A percentile compares a stretch with the other conserved stretches of the same genome.
Evolutionary conservation across 805 yeast species (phyloP).

Genomic region (Sugiyamaella qingdaonensis): DNA sequence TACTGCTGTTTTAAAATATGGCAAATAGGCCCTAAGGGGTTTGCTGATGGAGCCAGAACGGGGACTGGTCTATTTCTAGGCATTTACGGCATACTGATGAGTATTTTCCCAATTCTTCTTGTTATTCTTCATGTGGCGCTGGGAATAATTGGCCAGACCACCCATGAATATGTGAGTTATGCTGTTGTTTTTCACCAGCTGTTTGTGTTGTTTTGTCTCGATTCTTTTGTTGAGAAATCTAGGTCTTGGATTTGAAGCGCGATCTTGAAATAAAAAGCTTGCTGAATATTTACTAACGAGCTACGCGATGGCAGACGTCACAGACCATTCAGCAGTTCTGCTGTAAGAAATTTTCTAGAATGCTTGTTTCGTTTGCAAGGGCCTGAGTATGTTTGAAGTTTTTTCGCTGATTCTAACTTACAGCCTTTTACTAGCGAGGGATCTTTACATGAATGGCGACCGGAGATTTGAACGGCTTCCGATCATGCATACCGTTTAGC

Average conservation of each 20-base stretch:
- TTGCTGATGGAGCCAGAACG: constrained; percentile 24
- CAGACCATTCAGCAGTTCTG: not conserved
- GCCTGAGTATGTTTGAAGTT: constrained; percentile 4
- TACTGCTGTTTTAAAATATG: constrained; percentile 30
- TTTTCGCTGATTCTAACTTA: not conserved
- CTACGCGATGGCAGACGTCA: constrained; percentile 3
- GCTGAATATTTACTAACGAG: constrained; percentile 13
- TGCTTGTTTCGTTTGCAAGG: constrained; percentile 9
- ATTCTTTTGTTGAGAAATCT: no score
- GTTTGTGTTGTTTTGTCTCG: not conserved
- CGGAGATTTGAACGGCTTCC: constrained; percentile 34
- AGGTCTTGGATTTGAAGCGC: no score
- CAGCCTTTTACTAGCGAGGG: constrained; percentile 24
- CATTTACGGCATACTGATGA: constrained; percentile 42
- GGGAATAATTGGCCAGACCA: constrained; percentile 57
- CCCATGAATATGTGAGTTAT: constrained; percentile 61
- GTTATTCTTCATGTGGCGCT: constrained; percentile 52
- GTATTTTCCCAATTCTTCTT: constrained; percentile 55
- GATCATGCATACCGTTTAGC: not conserved
- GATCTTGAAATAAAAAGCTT: no score
- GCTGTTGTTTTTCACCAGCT: not conserved
- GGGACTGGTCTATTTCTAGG: constrained; percentile 51
- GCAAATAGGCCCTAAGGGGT: constrained; percentile 20
- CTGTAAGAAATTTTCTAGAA: constrained; percentile 23
- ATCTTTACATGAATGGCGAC: constrained; percentile 35